These are phyloP conservation scores for Solanum hybrid DNA, from an alignment of 305 asterid genomes.

Conservation along the genomic window DNA sequence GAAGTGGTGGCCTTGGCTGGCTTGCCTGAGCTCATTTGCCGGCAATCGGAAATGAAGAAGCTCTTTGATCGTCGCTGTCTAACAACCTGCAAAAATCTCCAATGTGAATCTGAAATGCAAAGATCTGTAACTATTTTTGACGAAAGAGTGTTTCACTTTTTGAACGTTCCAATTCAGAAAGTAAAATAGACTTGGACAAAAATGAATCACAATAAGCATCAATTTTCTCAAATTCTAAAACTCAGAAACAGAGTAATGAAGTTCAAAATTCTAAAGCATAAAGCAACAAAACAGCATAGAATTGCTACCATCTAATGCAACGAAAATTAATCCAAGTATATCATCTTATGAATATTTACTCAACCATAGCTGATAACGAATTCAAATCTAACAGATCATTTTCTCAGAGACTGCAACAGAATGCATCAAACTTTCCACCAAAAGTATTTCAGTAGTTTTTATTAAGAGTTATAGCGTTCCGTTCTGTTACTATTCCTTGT, in stretches of 20 bases:
- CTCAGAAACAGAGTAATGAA: not conserved
- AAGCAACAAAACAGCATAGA: not conserved
- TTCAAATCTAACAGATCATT: not conserved
- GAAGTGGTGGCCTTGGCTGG: conserved; percentile 25
- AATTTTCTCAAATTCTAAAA: not conserved
- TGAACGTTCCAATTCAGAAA: not conserved
- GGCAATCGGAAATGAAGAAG: conserved; percentile 33
- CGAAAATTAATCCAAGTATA: not conserved
- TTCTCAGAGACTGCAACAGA: not conserved
- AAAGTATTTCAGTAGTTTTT: not conserved
- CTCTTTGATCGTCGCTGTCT: conserved; percentile 63
- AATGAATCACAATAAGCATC: not conserved
- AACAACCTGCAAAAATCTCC: conserved; percentile 38
- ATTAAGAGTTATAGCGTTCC: not conserved
- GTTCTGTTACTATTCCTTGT: not conserved
- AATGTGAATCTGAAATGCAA: not conserved
- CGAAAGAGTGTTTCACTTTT: not conserved
- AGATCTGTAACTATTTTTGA: not conserved
- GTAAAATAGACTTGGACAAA: not conserved
- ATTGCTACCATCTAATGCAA: not conserved
- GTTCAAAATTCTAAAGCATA: not conserved
- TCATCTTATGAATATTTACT: not conserved
- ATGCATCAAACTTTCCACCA: not conserved
- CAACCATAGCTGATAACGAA: not conserved
- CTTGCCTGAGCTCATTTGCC: conserved; percentile 28